phyloP scores from a whole-genome alignment of 1,284 basidiomycete species.

The Microbotryomycetes sp. region DNA sequence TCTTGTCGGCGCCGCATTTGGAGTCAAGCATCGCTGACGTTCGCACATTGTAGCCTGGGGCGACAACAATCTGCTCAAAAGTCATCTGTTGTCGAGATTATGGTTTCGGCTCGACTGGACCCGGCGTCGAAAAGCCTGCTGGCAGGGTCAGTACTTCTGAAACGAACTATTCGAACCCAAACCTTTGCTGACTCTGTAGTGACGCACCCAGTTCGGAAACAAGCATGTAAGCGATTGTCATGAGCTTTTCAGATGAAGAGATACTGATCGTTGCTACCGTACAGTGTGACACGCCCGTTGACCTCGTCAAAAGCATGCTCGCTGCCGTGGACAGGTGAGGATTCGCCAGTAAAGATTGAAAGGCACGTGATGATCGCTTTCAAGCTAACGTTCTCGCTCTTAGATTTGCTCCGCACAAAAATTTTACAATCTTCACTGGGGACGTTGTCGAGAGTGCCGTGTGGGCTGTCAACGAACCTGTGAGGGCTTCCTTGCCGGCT shows the following conservation, averaged over 20 bases:
- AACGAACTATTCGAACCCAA: constrained; percentile 40
- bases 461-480: constrained; percentile 42
- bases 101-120: constrained; percentile 18
- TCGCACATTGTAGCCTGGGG: constrained; percentile 40
- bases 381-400: not conserved
- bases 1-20: not conserved
- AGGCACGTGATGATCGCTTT: not conserved
- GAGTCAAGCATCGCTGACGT: not conserved
- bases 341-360: not conserved
- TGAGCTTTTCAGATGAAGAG: not conserved
- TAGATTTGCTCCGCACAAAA: constrained; percentile 42
- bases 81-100: constrained; percentile 52
- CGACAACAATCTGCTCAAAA: constrained; percentile 54
- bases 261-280: not conserved
- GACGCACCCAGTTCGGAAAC: constrained; percentile 14
- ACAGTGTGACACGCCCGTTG: constrained; percentile 27
- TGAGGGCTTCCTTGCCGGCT: constrained; percentile 1
- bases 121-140: constrained; percentile 20
- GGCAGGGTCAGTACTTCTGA: constrained; percentile 19
- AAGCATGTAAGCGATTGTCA: constrained; percentile 4
- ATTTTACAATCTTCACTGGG: constrained; percentile 56
- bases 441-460: constrained; percentile 51
- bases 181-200: constrained; percentile 42
- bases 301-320: constrained; percentile 52
- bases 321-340: constrained; percentile 44